These are phyloP conservation scores for Mycosphaerella sp. DNA, from an alignment of 2,329 filamentous ascomycete genomes.

Conservation along the genomic window DNA sequence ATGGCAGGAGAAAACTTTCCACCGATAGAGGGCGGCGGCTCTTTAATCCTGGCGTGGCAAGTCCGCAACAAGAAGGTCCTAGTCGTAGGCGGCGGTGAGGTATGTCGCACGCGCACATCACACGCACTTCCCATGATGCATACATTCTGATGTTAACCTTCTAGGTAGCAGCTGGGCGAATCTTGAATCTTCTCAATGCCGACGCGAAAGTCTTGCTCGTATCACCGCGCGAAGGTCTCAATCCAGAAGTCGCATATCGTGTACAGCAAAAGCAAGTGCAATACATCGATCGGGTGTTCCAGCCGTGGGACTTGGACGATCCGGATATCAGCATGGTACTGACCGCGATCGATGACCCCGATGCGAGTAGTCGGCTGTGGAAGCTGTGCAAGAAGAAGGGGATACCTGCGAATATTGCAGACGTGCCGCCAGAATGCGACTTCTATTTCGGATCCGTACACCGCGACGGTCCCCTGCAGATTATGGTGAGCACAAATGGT, in stretches of 20 bases:
- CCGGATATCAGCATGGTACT: constrained; percentile 72
- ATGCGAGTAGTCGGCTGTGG: constrained; percentile 85
- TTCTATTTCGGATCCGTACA: constrained; percentile 98
- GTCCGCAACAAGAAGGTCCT: constrained; percentile 80
- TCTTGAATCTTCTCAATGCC: constrained; percentile 89
- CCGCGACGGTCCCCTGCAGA: constrained; percentile 87
- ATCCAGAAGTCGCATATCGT: constrained; percentile 80
- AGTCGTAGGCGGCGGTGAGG: constrained; percentile 94
- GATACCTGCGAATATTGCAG: constrained; percentile 90
- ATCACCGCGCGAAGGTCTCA: constrained; percentile 71
- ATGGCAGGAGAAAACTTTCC: constrained; percentile 50
- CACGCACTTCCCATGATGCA: constrained; percentile 1
- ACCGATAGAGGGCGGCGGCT: constrained; percentile 80
- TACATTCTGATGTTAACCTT: constrained; percentile 10
- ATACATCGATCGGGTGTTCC: constrained; percentile 77
- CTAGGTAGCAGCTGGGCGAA: constrained; percentile 90
- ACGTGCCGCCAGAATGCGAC: constrained; percentile 93
- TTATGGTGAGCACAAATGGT: constrained; percentile 98
- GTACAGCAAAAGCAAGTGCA: constrained; percentile 68
- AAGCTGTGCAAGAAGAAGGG: constrained; percentile 80
- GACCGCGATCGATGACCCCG: constrained; percentile 86
- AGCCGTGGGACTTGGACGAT: constrained; percentile 75
- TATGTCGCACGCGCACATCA: constrained; percentile 39
- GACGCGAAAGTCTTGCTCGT: constrained; percentile 86
- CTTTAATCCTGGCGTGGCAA: constrained; percentile 93